phyloP scores from a whole-genome alignment of 192 early-diverging fungal genomes.

The Phycomyces blakesleeanus region DNA sequence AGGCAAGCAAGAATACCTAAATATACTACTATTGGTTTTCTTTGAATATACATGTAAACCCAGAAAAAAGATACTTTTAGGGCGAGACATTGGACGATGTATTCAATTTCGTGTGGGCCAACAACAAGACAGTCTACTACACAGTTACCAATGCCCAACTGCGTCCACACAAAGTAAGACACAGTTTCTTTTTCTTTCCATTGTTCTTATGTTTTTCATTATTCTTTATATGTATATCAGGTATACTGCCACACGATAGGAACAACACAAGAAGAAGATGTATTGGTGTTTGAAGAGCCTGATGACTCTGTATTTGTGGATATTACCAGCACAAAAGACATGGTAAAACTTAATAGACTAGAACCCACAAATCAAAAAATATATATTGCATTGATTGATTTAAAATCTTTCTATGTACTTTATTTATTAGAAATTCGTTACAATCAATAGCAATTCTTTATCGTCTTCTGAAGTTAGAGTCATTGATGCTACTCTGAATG shows the following conservation, averaged over 20 bases:
- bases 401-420: no score
- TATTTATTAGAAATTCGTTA: slow-evolving; percentile 54
- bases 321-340: slow-evolving; percentile 72
- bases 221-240: no score
- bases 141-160: slow-evolving; percentile 67
- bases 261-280: slow-evolving; percentile 44
- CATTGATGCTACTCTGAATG: slow-evolving; percentile 25
- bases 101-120: slow-evolving; percentile 75
- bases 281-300: slow-evolving; percentile 58
- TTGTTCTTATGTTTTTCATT: slow-evolving; percentile 1
- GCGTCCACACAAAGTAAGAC: slow-evolving; percentile 54
- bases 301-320: slow-evolving; percentile 71
- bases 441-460: slow-evolving; percentile 67
- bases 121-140: slow-evolving; percentile 57
- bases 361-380: no score
- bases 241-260: slow-evolving; percentile 54
- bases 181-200: neutral
- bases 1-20: slow-evolving; percentile 30
- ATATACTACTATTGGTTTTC: no score
- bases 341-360: slow-evolving; percentile 33
- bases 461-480: slow-evolving; percentile 66
- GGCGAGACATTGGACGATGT: slow-evolving; percentile 43
- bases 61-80: slow-evolving; percentile 7
- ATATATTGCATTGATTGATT: no score
- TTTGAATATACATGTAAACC: neutral